These are phyloP conservation scores for Aurifilum marmelostoma DNA, from an alignment of 2,329 filamentous ascomycete genomes.

Conservation along the genomic window DNA sequence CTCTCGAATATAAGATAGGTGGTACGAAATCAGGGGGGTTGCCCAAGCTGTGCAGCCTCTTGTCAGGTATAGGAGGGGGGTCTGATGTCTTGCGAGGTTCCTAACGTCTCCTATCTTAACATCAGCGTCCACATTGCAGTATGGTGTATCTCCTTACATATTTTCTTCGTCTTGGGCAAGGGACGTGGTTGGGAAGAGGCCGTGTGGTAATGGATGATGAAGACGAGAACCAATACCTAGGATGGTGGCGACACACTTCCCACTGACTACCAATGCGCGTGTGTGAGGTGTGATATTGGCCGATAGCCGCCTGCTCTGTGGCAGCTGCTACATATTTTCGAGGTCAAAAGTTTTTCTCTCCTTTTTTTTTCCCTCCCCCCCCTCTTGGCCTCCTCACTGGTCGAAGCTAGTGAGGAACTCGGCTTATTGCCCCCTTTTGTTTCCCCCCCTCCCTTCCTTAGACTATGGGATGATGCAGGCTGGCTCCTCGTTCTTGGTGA, in stretches of 20 bases:
- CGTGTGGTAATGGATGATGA: background rate
- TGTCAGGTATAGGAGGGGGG: background rate
- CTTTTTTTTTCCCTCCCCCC: no score
- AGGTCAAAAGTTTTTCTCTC: background rate
- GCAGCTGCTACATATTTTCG: background rate
- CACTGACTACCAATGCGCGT: background rate
- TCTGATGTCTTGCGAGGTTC: background rate
- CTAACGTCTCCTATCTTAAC: background rate
- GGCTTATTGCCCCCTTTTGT: background rate
- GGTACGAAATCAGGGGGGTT: background rate
- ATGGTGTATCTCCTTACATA: background rate
- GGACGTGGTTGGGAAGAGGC: background rate
- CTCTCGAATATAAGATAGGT: background rate
- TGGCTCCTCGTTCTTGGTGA: background rate
- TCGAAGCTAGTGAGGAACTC: background rate
- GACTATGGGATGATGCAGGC: background rate
- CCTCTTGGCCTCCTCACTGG: background rate
- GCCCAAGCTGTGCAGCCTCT: background rate
- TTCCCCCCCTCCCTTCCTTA: background rate
- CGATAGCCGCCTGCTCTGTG: background rate
- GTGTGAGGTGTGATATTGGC: background rate
- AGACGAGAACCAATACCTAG: background rate
- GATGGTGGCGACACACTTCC: background rate
- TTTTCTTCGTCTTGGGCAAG: background rate
- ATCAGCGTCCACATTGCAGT: background rate